Conservation (phyloP, 2,329 filamentous ascomycete species). For the Fusarium agapanthi region DNA sequence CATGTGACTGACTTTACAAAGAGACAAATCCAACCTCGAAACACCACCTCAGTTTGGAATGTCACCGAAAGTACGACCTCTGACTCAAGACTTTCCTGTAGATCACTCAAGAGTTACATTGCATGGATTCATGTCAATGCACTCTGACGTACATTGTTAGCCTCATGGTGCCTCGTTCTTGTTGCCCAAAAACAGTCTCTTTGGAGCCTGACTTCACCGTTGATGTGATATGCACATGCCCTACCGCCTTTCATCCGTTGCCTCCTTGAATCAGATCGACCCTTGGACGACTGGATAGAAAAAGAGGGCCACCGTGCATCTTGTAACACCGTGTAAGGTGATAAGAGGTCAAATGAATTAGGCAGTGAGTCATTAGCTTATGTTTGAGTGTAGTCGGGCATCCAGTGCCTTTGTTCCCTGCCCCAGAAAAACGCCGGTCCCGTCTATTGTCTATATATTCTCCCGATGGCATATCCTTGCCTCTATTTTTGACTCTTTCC, state of each 20-base stretch:
- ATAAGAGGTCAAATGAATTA: conserved; percentile 5
- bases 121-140: conserved; percentile 7
- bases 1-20: conserved; percentile 32
- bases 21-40: not conserved
- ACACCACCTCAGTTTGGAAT: not conserved
- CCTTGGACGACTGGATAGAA: conserved; percentile 3
- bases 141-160: conserved; percentile 2
- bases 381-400: conserved; percentile 7
- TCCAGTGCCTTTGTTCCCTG: conserved; percentile 20
- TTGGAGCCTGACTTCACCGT: conserved; percentile 20
- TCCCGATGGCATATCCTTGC: conserved; percentile 11
- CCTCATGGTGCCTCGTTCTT: not conserved
- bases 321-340: not conserved
- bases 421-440: conserved; percentile 33
- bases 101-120: not conserved
- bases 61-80: not conserved
- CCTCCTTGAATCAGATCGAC: conserved; percentile 1
- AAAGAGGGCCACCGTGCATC: conserved; percentile 1
- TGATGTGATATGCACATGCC: not conserved
- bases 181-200: conserved; percentile 24
- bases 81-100: not conserved
- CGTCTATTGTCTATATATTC: conserved; percentile 38
- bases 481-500: conserved; percentile 30
- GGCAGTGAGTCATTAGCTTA: conserved; percentile 23
- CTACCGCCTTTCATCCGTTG: not conserved